Base-by-base conservation (phyloP, 371 early-diverging fungal genomes). In the Mucor piriformis region DNA sequence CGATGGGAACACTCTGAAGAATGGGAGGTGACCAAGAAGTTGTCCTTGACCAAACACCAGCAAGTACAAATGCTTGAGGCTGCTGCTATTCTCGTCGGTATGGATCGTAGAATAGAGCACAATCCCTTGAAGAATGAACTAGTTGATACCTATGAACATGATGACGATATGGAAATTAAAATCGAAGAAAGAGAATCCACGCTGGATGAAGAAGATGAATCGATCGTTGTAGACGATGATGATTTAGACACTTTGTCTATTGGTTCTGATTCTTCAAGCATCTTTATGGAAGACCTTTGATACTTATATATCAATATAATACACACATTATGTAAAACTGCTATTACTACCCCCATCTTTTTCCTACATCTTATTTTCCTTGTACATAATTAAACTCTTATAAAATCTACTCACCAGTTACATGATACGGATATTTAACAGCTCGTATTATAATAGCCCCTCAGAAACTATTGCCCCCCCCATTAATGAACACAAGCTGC, bases 11-110 rank as follows among this genome's bases (percentile, higher is more conserved):
- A 90, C 53, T 85, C 87, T 16, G 83, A 81, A 46, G 74, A 83
- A 56, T 90, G 91, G 91, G 80, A 80, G 34, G 56, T 81, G 44
- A 83, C 87, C 3, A 78, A 81, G 50, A 86, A 87, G 57, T 67
- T 90, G 40, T 69, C 82, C 29, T 67, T 89, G 29, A 83, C 88
- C 32, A 89, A 88, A 57, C 91, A 90, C 64, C 89, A 89, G 53
- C 91, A 90, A 60, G 89, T 90, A 2, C 88, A 88, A 59, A 66
- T 90, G 71, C 70, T 90, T 60, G 91, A 90, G 57, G 91, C 91
- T 16, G 91, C 91, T 6, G 82, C 87, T 35, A 85, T 88, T 38
- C 59, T 89, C 32, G 69, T 88, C 40, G 79, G 82, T 48, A 80
- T 87, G 80, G 85, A 79, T 24, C 61, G 54, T 35, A 66, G 54